A percentile compares a stretch with the other conserved stretches of the same genome.
These are phyloP conservation scores for Escallonia herrerae DNA, from an alignment of 129 eudicot genomes.

Conservation along the genomic window DNA sequence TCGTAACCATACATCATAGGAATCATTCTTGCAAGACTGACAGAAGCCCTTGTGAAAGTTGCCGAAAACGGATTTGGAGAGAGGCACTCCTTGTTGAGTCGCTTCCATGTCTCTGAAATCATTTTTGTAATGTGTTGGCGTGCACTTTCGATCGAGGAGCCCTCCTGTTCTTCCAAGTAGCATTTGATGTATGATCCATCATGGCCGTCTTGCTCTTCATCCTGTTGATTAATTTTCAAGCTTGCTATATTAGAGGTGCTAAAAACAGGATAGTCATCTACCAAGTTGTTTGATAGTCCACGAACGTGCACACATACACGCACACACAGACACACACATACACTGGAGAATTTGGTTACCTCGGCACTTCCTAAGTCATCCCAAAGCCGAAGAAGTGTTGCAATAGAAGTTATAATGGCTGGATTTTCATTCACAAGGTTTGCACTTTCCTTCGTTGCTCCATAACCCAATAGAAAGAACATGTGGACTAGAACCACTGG, in stretches of 20 bases:
- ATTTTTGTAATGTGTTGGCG: slow-evolving; percentile 24
- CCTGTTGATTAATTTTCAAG: slow-evolving; percentile 21
- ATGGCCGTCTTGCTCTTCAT: slow-evolving; percentile 50
- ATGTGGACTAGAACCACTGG: slow-evolving; percentile 38
- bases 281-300: no score
- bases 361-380: slow-evolving; percentile 53
- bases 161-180: slow-evolving; percentile 44
- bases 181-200: slow-evolving; percentile 54
- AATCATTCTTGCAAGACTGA: slow-evolving; percentile 53
- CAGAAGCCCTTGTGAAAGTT: slow-evolving; percentile 32
- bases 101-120: slow-evolving; percentile 51
- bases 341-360: slow-evolving; percentile 9
- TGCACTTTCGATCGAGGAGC: slow-evolving; percentile 24
- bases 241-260: no score
- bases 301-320: no score
- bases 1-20: slow-evolving; percentile 54
- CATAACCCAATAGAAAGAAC: slow-evolving; percentile 51
- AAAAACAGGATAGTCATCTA: no score
- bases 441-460: slow-evolving; percentile 15
- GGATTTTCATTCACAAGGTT: slow-evolving; percentile 16
- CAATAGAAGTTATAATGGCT: slow-evolving; percentile 25
- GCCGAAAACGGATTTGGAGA: slow-evolving; percentile 18
- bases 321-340: no score
- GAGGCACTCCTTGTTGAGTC: slow-evolving; percentile 37
- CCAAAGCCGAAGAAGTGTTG: slow-evolving; percentile 64